Evolutionary conservation across 2,329 filamentous ascomycete genomes (phyloP), one percentile per base, ranked within the genome.

Genomic region (Nemania sp.): DNA sequence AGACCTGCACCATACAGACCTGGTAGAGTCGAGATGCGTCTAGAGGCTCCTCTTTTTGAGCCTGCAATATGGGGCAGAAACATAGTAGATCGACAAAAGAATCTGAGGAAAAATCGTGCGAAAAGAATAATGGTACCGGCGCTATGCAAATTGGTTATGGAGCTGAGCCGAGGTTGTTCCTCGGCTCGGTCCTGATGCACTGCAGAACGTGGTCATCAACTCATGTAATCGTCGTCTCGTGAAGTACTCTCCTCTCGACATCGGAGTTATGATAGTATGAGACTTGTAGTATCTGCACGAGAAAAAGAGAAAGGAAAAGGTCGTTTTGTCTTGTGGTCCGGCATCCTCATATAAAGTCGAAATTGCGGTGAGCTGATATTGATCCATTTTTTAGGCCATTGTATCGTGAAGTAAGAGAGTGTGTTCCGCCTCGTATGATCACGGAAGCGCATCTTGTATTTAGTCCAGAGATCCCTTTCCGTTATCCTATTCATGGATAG

Each of bases 141-240:
- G 63, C 65, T 58, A 65, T 67, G 65, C 65, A 65, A 46, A 62
- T 59, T 60, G 46, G 60, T 63, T 51, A 62, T 60, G 35, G 42
- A 56, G 50, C 51, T 54, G 50, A 45, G 49, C 49, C 60, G 43
- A 47, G 53, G 37, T 54, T 46, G 45, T 49, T 45, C 45, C 51
- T 34, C 39, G 49, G 61, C 42, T 17, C 42, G 64, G 32, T 60
- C 62, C 49, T 57, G 47, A 63, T 59, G 57, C 52, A 57, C 59
- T 56, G 62, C 57, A 63, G 37, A 60, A 64, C 58, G 47, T 64
- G 49, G 57, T 60, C 61, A 49, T 66, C 50, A 54, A 58, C 51
- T 66, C 64, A 34, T 65, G 43, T 58, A 60, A 61, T 65, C 62
- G 42, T 65, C 52, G 55, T 55, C 61, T 65, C 64, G 56, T 65